phyloP scores from a whole-genome alignment of 306 rosid genomes.

The Acacia acuminata region DNA sequence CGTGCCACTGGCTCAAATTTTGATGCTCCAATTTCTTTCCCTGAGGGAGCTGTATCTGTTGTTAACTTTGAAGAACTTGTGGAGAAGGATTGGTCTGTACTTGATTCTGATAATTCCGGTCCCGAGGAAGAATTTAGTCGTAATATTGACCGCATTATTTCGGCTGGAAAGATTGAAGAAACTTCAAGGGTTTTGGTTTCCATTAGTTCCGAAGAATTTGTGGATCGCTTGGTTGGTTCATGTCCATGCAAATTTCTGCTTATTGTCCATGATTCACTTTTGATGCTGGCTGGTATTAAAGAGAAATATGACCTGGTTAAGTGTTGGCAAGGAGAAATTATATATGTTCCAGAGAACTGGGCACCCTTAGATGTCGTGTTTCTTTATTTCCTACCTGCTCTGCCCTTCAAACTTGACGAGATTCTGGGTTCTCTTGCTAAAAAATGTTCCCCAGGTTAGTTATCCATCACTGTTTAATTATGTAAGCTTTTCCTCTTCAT shows the following conservation, averaged over 20 bases:
- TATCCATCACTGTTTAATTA: background rate
- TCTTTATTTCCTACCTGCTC: conserved; percentile 83
- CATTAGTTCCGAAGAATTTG: conserved; percentile 72
- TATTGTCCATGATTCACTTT: conserved; percentile 76
- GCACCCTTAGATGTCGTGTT: conserved; percentile 71
- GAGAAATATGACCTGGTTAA: conserved; percentile 78
- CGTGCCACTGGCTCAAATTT: conserved; percentile 33
- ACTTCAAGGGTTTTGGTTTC: conserved; percentile 73
- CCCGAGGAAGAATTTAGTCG: conserved; percentile 29
- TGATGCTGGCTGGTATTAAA: conserved; percentile 61
- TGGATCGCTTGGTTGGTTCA: conserved; percentile 56
- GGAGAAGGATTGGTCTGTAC: conserved; percentile 85
- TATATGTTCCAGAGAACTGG: conserved; percentile 74
- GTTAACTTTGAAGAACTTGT: conserved; percentile 56
- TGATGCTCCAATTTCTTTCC: conserved; percentile 46
- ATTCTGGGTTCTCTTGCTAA: conserved; percentile 60
- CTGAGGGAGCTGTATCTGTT: conserved; percentile 56
- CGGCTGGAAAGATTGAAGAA: conserved; percentile 64
- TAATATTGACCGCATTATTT: conserved; percentile 51
- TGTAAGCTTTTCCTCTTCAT: background rate
- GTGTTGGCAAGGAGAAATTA: conserved; percentile 95
- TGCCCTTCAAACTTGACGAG: conserved; percentile 60
- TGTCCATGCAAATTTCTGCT: conserved; percentile 47
- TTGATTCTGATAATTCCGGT: conserved; percentile 47
- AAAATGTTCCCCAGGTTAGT: conserved; percentile 58